Evolutionary conservation across 768 basidiomycete genomes (phyloP), one percentile per base, ranked within the genome.

Genomic region (Kwoniella heveanensis): DNA sequence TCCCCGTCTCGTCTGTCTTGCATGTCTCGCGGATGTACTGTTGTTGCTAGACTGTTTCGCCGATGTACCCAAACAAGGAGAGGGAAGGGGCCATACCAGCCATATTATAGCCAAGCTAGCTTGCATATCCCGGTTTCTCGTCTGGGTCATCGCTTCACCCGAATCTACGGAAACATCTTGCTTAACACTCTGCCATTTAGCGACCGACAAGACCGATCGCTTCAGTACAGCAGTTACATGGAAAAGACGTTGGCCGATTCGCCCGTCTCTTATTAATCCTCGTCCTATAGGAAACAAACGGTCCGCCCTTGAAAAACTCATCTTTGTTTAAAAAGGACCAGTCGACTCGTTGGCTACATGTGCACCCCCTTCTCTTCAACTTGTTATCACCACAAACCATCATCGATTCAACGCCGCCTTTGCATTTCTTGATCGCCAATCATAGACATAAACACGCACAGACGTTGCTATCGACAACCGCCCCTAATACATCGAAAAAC

Each of bases 151-250:
- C 39, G 39, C 39, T 44, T 44, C 39, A 44, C 39, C 39, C 39
- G 39, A 44, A 44, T 44, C 10, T 44, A 44, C 39, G 39, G 39
- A 44, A 44, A 44, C 39, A 44, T 13, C 32, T 32, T 32, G 5
- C 32, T 32, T 32, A 6, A 13, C n/a, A 13, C 32, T 32, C 7
- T 32, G 32, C 5, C 8, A 44, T 44, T 44, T 44, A 44, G 39
- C 39, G 39, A 44, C 39, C 39, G 39, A 44, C 39, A 44, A 44
- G 39, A 44, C 39, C 39, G 39, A 44, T 44, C 39, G 39, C 39
- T 44, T 44, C 10, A 9, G 39, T n/a, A n/a, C n/a, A n/a, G n/a
- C n/a, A n/a, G n/a, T n/a, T n/a, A n/a, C n/a, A n/a, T n/a, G 39
- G 39, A 19, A 17, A 44, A 44, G 39, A 44, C 39, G 39, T 44